These are phyloP conservation scores for Zopfochytrium polystomum DNA, from an alignment of 371 early-diverging fungal species.

Conservation along the genomic window DNA sequence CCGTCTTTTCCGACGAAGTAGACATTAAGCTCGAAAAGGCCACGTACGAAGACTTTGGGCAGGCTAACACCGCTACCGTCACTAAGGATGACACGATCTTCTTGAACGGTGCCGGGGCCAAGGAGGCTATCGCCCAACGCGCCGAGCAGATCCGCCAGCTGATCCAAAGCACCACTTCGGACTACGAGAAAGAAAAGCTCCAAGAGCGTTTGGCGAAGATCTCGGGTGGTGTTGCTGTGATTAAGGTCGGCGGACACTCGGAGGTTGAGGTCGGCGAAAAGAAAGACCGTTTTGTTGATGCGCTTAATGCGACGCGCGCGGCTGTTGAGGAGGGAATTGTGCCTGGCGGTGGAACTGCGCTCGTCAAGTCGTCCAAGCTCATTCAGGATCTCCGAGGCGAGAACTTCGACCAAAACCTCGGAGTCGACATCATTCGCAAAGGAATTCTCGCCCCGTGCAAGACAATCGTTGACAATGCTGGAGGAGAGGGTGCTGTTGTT, in stretches of 20 bases:
- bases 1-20: conserved; percentile 93
- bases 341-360: conserved; percentile 95
- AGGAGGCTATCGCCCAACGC: conserved; percentile 82
- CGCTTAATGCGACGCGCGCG: conserved; percentile 96
- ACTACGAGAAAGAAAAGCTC: conserved; percentile 97
- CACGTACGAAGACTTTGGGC: conserved; percentile 85
- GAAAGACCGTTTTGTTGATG: conserved; percentile 98
- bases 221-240: conserved; percentile 96
- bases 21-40: conserved; percentile 93
- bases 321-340: conserved; percentile 98
- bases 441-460: conserved; percentile 90
- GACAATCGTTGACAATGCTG: conserved; percentile 95
- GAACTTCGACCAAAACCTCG: conserved; percentile 97
- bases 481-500: conserved; percentile 92
- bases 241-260: conserved; percentile 93
- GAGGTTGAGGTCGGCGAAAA: conserved; percentile 99
- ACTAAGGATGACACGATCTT: conserved; percentile 98
- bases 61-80: conserved; percentile 81
- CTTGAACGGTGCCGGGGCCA: conserved; percentile 89
- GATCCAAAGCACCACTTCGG: conserved; percentile 80
- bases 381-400: conserved; percentile 74
- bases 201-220: conserved; percentile 98
- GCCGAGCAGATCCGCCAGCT: conserved; percentile 93
- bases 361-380: conserved; percentile 85
- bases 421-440: conserved; percentile 89